Percentiles rank a stretch among this genome's conserved stretches.
phyloP scores from a whole-genome alignment of 331 rosid genomes.

The Spiraea crenata region DNA sequence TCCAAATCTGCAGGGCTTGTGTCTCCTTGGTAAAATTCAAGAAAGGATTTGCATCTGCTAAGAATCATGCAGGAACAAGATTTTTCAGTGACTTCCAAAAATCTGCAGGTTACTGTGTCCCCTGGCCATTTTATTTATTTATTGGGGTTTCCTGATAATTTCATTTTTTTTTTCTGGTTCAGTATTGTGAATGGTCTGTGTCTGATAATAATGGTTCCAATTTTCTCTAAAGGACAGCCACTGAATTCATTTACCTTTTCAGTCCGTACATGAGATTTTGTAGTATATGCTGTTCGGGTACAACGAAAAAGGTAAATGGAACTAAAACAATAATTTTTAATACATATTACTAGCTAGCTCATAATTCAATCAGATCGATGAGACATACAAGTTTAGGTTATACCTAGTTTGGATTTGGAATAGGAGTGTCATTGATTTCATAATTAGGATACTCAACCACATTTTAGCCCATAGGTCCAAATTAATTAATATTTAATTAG shows the following conservation, averaged over 20 bases:
- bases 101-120: slow-evolving; percentile 3
- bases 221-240: background rate
- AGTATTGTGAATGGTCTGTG: background rate
- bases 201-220: slow-evolving; percentile 9
- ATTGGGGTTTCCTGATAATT: background rate
- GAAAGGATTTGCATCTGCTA: background rate
- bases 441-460: too few relatives aligned
- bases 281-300: background rate
- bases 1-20: background rate
- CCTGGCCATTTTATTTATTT: background rate
- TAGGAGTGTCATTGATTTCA: background rate
- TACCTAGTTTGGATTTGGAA: too few relatives aligned
- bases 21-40: background rate
- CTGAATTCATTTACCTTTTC: background rate
- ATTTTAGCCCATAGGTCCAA: too few relatives aligned
- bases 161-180: background rate
- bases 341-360: background rate
- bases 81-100: background rate
- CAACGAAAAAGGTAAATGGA: background rate
- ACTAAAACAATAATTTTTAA: too few relatives aligned
- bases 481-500: too few relatives aligned
- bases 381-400: background rate
- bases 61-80: slow-evolving; percentile 11
- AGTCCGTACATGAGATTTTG: background rate
- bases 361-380: slow-evolving; percentile 1